Conservation (phyloP, 1,139 yeast species). For the Hansenula sp. region DNA sequence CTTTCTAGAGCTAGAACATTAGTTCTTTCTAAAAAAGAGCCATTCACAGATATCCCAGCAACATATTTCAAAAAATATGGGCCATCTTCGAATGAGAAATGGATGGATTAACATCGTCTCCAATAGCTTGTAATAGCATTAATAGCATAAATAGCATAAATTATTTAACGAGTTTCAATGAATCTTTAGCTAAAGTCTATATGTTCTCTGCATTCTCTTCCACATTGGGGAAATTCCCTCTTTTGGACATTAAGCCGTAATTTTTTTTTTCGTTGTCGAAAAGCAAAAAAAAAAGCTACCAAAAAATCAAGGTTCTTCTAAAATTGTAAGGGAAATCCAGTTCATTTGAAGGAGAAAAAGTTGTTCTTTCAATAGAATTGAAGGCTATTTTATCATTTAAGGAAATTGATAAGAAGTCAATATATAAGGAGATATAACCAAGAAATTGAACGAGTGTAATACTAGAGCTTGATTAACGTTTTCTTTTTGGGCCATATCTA, state of each 20-base stretch:
- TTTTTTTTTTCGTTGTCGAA: background rate
- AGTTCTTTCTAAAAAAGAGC: conserved; percentile 45
- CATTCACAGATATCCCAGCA: conserved; percentile 43
- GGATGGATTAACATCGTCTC: conserved; percentile 17
- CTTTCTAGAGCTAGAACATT: conserved; percentile 40
- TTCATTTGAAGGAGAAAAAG: too few species aligned
- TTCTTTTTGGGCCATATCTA: too few species aligned
- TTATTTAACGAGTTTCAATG: background rate
- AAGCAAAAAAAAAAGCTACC: background rate
- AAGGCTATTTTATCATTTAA: too few species aligned
- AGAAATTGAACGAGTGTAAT: too few species aligned
- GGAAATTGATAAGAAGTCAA: too few species aligned
- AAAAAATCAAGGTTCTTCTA: background rate
- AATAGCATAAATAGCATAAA: background rate
- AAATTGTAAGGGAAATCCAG: background rate
- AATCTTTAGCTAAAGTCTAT: background rate
- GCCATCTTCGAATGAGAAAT: conserved; percentile 5
- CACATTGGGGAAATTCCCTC: background rate
- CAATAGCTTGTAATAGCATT: background rate
- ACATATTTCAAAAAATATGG: conserved; percentile 29
- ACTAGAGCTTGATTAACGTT: too few species aligned
- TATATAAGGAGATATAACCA: too few species aligned
- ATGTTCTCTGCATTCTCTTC: background rate
- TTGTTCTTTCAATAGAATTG: too few species aligned
- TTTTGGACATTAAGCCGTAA: background rate